Evolutionary conservation across 2,329 filamentous ascomycete genomes (phyloP).

Genomic region (Alternaria postmessia): DNA sequence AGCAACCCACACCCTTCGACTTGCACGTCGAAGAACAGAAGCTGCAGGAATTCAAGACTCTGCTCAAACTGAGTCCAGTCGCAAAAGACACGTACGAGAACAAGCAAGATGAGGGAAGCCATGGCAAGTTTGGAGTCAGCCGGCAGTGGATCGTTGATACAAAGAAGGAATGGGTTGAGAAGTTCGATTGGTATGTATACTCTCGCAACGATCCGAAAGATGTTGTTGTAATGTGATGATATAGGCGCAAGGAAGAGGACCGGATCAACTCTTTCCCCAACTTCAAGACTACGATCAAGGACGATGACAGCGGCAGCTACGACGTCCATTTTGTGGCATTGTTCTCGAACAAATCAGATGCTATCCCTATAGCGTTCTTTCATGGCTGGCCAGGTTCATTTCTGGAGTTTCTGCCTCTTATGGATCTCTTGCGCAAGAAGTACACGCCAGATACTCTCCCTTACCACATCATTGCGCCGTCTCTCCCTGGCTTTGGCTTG

Average conservation of each 20-base stretch:
- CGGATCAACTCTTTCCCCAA: constrained; percentile 61
- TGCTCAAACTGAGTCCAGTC: constrained; percentile 40
- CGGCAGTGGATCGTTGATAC: constrained; percentile 40
- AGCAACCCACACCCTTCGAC: constrained; percentile 34
- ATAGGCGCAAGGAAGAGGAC: constrained; percentile 51
- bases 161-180: constrained; percentile 40
- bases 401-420: constrained; percentile 63
- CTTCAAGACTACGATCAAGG: constrained; percentile 55
- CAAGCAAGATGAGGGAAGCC: constrained; percentile 32
- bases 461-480: constrained; percentile 66
- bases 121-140: constrained; percentile 43
- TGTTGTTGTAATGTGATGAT: neutral
- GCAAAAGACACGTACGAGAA: constrained; percentile 45
- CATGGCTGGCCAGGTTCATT: constrained; percentile 66
- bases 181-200: constrained; percentile 46
- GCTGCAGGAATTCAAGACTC: constrained; percentile 39
- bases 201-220: neutral
- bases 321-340: constrained; percentile 63
- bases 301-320: constrained; percentile 48
- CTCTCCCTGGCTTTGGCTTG: constrained; percentile 63
- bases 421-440: constrained; percentile 57
- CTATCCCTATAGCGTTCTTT: constrained; percentile 61
- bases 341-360: constrained; percentile 61
- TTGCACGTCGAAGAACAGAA: constrained; percentile 39
- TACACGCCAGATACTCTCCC: constrained; percentile 62